Evolutionary conservation across 495 filamentous ascomycete genomes (phyloP).

Genomic region (Lasiosphaeriaceae sp.): DNA sequence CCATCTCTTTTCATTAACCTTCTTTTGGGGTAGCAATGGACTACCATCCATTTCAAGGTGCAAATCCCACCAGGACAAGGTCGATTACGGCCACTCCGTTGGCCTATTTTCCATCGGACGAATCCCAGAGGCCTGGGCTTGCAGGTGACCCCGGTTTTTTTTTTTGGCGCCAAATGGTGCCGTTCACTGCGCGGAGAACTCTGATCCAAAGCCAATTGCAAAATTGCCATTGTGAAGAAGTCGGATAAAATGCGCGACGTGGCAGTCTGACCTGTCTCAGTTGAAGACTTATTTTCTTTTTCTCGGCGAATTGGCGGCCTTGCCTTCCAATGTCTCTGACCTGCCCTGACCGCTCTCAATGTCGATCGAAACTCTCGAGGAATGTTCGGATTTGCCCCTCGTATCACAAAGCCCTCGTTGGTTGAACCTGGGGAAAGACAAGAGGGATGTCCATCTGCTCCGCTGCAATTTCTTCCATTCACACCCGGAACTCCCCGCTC

Average conservation of each 20-base stretch:
- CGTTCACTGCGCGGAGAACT: no score
- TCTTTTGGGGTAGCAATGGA: background rate
- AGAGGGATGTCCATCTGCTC: background rate
- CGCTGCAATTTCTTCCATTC: background rate
- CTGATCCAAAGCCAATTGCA: no score
- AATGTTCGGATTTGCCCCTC: no score
- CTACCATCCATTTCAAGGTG: background rate
- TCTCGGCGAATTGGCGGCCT: no score
- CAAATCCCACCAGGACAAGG: background rate
- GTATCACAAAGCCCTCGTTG: no score
- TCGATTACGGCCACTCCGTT: background rate
- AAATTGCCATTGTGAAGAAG: no score
- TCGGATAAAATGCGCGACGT: background rate
- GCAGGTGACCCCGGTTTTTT: constrained; percentile 1
- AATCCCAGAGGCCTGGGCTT: constrained; percentile 3
- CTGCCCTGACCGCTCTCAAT: no score
- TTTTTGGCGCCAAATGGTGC: background rate
- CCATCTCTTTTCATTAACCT: background rate
- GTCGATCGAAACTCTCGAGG: no score
- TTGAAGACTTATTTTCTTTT: no score
- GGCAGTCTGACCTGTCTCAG: background rate
- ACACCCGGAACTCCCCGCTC: background rate
- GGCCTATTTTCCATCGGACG: background rate
- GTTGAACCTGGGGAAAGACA: no score
- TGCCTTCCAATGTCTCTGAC: no score